Conservation (phyloP, 2,329 filamentous ascomycete genomes). For the Fragosphaeria purpurea region DNA sequence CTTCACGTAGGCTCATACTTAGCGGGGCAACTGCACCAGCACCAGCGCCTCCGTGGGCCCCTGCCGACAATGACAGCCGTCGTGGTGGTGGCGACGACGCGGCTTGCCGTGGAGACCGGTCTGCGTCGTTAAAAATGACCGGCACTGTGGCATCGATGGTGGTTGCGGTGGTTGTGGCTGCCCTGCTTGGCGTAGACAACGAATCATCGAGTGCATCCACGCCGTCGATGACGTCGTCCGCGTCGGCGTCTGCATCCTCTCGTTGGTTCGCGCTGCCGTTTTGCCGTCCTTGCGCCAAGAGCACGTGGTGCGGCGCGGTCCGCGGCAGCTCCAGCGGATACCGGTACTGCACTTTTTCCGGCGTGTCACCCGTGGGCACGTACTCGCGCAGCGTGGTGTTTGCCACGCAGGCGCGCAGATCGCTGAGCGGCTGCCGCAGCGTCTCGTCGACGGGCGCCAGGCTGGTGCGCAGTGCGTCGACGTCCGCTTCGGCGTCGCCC, state of each 20-base stretch:
- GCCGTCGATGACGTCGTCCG: constrained; percentile 2
- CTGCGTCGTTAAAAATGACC: constrained; percentile 17
- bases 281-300: constrained; percentile 21
- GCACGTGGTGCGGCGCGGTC: constrained; percentile 44
- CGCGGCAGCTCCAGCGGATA: constrained; percentile 71
- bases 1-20: constrained; percentile 42
- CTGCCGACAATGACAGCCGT: no score
- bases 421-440: constrained; percentile 58
- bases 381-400: constrained; percentile 66
- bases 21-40: constrained; percentile 13
- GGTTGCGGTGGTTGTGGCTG: neutral
- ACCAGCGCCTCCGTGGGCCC: constrained; percentile 1
- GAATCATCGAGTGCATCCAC: constrained; percentile 1
- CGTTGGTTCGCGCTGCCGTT: neutral
- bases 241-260: neutral
- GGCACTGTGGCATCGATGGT: constrained; percentile 3
- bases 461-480: constrained; percentile 46
- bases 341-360: constrained; percentile 69
- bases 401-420: constrained; percentile 61
- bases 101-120: neutral
- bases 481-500: constrained; percentile 53
- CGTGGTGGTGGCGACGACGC: constrained; percentile 2
- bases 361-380: constrained; percentile 73
- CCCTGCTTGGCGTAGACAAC: constrained; percentile 24
- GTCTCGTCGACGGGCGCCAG: constrained; percentile 50